These are phyloP conservation scores for Solanum appendiculatum DNA, from an alignment of 257 asterid genomes.

Conservation along the genomic window DNA sequence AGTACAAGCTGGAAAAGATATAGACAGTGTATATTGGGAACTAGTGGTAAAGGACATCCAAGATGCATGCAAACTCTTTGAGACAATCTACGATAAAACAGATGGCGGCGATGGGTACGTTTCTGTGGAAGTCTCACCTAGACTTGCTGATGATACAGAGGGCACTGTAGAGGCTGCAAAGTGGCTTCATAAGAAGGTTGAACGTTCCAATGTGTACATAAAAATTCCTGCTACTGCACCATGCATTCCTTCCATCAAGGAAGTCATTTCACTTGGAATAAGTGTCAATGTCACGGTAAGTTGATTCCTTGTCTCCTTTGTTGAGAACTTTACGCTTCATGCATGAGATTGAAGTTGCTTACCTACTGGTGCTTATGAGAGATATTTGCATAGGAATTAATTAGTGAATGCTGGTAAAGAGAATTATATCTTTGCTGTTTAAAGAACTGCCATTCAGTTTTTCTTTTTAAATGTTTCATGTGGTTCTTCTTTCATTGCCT, in stretches of 20 bases:
- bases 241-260: constrained; percentile 96
- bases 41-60: constrained; percentile 97
- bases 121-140: constrained; percentile 98
- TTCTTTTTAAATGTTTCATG: background rate
- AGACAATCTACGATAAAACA: constrained; percentile 75
- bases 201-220: constrained; percentile 81
- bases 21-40: constrained; percentile 92
- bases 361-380: background rate
- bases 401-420: background rate
- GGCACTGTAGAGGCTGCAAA: constrained; percentile 89
- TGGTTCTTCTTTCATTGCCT: background rate
- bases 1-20: constrained; percentile 85
- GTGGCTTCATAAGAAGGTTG: constrained; percentile 87
- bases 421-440: background rate
- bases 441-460: background rate
- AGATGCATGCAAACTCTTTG: constrained; percentile 98
- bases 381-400: background rate
- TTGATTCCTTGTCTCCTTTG: background rate
- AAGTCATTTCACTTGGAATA: constrained; percentile 87
- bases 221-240: constrained; percentile 97
- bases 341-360: background rate
- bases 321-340: background rate
- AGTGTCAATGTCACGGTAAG: constrained; percentile 96
- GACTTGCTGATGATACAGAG: constrained; percentile 90
- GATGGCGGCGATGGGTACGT: constrained; percentile 96